Conservation (phyloP, 148 eudicot species). For the Suaeda aralocaspica region DNA sequence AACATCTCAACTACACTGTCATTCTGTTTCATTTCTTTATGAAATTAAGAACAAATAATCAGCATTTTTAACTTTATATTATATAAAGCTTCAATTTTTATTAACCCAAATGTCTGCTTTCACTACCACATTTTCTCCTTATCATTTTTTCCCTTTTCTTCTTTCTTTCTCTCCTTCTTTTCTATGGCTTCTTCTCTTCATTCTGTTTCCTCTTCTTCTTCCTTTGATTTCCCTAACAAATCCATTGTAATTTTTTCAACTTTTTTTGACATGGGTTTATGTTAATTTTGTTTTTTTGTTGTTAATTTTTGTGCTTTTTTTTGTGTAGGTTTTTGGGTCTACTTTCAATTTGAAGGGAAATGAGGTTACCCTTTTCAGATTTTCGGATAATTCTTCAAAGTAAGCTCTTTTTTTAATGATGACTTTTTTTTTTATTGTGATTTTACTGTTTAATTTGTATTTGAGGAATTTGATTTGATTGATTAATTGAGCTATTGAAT, state of each 20-base stretch:
- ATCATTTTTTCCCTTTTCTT: neutral
- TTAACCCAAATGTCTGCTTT: conserved; percentile 21
- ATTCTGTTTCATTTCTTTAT: neutral
- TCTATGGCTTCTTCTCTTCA: conserved; percentile 47
- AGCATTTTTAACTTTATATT: neutral
- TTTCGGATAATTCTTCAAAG: conserved; percentile 34
- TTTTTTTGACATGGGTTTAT: neutral
- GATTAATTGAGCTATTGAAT: neutral
- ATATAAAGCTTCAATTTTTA: conserved; percentile 15
- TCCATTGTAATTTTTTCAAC: conserved; percentile 10
- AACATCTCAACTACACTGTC: conserved; percentile 12
- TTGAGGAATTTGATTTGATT: neutral
- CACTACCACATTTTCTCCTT: conserved; percentile 13
- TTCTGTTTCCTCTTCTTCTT: conserved; percentile 23
- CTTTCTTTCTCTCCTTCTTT: neutral
- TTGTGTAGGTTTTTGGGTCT: conserved; percentile 48
- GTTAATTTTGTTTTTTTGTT: neutral
- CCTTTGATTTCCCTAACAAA: neutral
- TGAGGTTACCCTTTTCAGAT: conserved; percentile 45
- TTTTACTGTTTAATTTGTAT: neutral
- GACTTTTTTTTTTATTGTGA: neutral
- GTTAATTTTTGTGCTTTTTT: conserved; percentile 20
- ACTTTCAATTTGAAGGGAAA: conserved; percentile 38
- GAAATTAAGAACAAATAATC: neutral
- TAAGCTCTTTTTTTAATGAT: conserved; percentile 6